These are phyloP conservation scores for Aphanoascus verrucosus DNA, from an alignment of 2,329 filamentous ascomycete genomes.

Conservation along the genomic window DNA sequence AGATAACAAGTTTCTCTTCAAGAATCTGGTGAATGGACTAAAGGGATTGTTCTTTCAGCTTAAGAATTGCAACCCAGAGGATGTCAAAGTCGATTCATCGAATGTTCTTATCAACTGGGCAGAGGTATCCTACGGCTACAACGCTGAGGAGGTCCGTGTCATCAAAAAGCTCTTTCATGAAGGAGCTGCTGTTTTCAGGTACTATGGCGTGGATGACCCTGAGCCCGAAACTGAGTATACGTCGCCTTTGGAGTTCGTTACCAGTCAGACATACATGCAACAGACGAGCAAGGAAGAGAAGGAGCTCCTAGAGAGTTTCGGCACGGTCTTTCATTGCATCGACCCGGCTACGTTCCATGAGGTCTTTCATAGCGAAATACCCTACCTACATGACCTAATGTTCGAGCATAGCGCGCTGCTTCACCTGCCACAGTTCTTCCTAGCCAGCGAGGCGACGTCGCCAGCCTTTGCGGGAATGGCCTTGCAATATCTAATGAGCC, in stretches of 20 bases:
- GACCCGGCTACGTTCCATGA: conserved; percentile 98
- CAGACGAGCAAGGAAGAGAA: conserved; percentile 95
- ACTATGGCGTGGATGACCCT: conserved; percentile 83
- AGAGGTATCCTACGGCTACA: conserved; percentile 92
- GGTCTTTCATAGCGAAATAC: conserved; percentile 95
- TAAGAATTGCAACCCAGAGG: conserved; percentile 69
- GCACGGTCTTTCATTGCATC: conserved; percentile 95
- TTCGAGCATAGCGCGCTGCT: conserved; percentile 90
- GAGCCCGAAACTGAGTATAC: conserved; percentile 60
- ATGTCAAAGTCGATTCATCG: conserved; percentile 58
- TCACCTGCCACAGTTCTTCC: conserved; percentile 93
- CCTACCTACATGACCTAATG: conserved; percentile 92
- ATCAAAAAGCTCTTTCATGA: conserved; percentile 96
- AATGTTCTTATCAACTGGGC: conserved; percentile 84
- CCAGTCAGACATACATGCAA: conserved; percentile 89
- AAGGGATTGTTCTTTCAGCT: conserved; percentile 96
- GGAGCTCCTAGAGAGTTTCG: conserved; percentile 91
- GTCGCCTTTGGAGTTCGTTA: conserved; percentile 82
- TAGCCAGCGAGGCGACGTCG: conserved; percentile 96
- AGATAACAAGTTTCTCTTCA: conserved; percentile 97
- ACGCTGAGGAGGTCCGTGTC: conserved; percentile 90
- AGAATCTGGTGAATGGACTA: conserved; percentile 86
- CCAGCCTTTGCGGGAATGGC: conserved; percentile 98
- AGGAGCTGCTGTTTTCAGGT: conserved; percentile 89
- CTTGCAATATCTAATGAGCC: conserved; percentile 91